A percentile compares a stretch with the other conserved stretches of the same genome.
phyloP scores from a whole-genome alignment of 805 yeast species.

The Komagataella pastoris region DNA sequence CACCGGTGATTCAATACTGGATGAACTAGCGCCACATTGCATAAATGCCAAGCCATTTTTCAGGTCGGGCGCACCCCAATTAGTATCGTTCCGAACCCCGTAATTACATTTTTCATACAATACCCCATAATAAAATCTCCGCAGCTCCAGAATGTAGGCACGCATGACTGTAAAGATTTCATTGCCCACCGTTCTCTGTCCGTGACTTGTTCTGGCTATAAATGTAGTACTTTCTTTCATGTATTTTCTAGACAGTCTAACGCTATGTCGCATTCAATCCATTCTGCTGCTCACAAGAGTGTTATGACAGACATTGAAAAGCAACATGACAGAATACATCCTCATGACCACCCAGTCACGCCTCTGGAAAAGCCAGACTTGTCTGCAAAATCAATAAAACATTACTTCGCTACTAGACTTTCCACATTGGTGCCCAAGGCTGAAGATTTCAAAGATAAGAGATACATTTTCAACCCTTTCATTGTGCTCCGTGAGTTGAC shows the following conservation, averaged over 20 bases:
- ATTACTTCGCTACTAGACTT: slow-evolving; percentile 30
- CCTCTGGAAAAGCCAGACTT: slow-evolving; percentile 13
- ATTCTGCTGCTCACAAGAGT: not conserved
- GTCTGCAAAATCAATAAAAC: slow-evolving; percentile 15
- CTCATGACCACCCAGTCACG: slow-evolving; percentile 2
- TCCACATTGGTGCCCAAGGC: slow-evolving; percentile 35
- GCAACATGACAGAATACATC: not conserved
- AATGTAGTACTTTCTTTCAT: not conserved
- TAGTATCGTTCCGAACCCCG: not conserved
- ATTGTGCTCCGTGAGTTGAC: slow-evolving; percentile 36
- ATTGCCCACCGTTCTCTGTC: not conserved
- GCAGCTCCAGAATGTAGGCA: not conserved
- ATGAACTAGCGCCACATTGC: not conserved
- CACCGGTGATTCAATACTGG: not conserved
- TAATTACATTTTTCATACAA: not conserved
- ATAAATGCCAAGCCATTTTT: not conserved
- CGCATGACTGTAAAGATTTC: not conserved
- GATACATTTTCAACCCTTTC: slow-evolving; percentile 41
- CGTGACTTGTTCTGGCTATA: not conserved
- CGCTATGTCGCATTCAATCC: not conserved
- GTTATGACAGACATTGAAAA: not conserved
- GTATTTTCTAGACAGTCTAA: not conserved
- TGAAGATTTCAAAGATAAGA: slow-evolving; percentile 17
- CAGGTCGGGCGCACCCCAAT: not conserved
- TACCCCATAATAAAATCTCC: not conserved